Conservation (phyloP, 768 basidiomycete genomes). For the Scleroderma citrinum region DNA sequence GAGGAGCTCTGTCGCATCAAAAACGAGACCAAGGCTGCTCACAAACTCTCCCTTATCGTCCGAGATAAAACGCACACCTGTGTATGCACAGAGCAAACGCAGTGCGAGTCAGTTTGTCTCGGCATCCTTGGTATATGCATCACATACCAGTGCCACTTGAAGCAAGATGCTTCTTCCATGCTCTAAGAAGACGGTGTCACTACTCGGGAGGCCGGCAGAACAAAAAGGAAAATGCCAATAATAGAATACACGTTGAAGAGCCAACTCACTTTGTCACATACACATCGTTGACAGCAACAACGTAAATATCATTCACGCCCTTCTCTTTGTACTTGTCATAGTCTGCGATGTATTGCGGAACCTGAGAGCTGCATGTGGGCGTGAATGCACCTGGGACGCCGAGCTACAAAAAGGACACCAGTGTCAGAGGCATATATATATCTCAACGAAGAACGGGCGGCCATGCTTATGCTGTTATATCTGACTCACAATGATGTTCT, state of each 20-base stretch:
- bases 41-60: slow-evolving; percentile 63
- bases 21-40: slow-evolving; percentile 48
- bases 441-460: too few relatives aligned
- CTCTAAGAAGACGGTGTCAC: slow-evolving; percentile 34
- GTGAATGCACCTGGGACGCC: slow-evolving; percentile 78
- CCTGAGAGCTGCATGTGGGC: slow-evolving; percentile 60
- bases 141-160: slow-evolving; percentile 49
- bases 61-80: slow-evolving; percentile 56
- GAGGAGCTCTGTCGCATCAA: slow-evolving; percentile 56
- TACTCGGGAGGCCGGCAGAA: neutral
- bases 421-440: neutral
- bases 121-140: neutral
- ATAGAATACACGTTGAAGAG: neutral
- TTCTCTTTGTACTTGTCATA: slow-evolving; percentile 71
- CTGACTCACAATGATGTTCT: slow-evolving; percentile 54
- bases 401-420: slow-evolving; percentile 34
- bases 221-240: neutral
- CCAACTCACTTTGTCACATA: slow-evolving; percentile 53
- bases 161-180: slow-evolving; percentile 62
- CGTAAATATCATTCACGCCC: slow-evolving; percentile 64
- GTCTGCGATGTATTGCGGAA: slow-evolving; percentile 57
- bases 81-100: neutral
- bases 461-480: neutral
- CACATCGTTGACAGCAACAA: slow-evolving; percentile 74
- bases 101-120: slow-evolving; percentile 6